phyloP scores from a whole-genome alignment of 768 basidiomycete genomes.

The Trametes maxima region DNA sequence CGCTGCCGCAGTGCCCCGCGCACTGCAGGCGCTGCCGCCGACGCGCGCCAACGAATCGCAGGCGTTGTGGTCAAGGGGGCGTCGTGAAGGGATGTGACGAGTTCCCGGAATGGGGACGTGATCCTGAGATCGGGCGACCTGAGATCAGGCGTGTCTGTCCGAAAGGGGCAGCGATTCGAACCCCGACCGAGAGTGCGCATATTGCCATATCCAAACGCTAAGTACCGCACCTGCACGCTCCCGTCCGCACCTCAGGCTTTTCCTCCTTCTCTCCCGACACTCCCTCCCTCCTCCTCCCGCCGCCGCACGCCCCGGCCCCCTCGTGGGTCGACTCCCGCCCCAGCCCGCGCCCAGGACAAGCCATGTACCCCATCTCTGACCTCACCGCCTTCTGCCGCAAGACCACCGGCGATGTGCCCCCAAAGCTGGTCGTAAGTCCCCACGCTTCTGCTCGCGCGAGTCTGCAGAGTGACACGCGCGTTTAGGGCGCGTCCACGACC shows the following conservation, averaged over 20 bases:
- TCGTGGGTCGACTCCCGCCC: constrained; percentile 9
- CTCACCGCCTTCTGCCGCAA: constrained; percentile 84
- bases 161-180: constrained; percentile 7
- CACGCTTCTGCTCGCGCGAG: constrained; percentile 5
- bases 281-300: constrained; percentile 8
- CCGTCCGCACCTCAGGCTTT: not conserved
- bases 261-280: not conserved
- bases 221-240: not conserved
- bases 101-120: constrained; percentile 5
- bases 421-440: constrained; percentile 78
- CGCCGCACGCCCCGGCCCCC: constrained; percentile 11
- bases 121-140: constrained; percentile 8
- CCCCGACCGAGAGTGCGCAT: constrained; percentile 12
- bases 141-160: constrained; percentile 4
- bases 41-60: not conserved
- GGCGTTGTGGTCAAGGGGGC: not conserved
- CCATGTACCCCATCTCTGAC: constrained; percentile 85
- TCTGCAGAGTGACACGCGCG: not conserved
- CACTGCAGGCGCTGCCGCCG: not conserved
- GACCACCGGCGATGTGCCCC: constrained; percentile 84
- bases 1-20: not conserved
- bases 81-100: constrained; percentile 1
- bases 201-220: constrained; percentile 4
- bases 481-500: constrained; percentile 87
- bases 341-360: constrained; percentile 1